These are phyloP conservation scores for Tilletia indica DNA, from an alignment of 1,284 basidiomycete genomes.

Conservation along the genomic window DNA sequence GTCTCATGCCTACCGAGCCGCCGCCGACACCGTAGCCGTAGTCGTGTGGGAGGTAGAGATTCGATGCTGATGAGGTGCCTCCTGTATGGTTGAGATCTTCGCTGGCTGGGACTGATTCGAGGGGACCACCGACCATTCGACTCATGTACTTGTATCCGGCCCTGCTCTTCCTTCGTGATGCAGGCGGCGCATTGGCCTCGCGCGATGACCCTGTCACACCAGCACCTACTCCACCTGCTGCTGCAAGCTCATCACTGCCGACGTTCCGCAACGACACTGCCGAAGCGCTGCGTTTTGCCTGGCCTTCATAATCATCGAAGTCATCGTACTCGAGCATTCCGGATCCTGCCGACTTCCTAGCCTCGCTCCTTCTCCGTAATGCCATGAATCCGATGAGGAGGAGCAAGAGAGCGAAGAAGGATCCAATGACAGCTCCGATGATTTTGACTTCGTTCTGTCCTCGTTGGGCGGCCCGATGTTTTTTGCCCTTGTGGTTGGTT, in stretches of 20 bases:
- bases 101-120: background rate
- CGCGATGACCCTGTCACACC: no score
- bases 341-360: background rate
- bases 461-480: background rate
- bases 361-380: background rate
- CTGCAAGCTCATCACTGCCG: background rate
- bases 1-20: no score
- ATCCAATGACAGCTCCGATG: background rate
- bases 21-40: no score
- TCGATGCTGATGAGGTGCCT: no score
- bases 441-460: background rate
- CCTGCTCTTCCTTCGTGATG: no score
- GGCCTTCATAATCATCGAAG: no score
- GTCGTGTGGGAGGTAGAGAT: no score
- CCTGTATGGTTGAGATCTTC: no score
- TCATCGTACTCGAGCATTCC: background rate
- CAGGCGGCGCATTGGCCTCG: no score
- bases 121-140: background rate
- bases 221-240: no score
- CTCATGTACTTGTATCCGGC: background rate
- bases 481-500: background rate
- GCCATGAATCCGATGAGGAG: slow-evolving; percentile 1
- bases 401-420: background rate
- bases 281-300: no score
- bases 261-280: background rate